Conservation (phyloP, 345 rosid species). For the Toxicodendron radicans region DNA sequence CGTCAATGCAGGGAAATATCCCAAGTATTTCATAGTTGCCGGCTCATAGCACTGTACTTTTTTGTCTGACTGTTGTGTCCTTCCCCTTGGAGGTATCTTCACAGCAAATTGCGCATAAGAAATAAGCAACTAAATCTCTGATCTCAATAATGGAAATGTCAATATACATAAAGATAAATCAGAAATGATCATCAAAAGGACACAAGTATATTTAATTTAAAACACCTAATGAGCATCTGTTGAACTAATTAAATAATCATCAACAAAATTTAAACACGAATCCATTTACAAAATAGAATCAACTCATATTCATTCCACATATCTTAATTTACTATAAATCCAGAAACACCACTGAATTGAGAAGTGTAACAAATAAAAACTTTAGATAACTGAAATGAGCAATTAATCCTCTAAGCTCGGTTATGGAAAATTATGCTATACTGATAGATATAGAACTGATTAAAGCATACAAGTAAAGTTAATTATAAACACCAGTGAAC, state of each 20-base stretch:
- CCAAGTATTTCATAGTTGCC: constrained; percentile 96
- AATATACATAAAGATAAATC: no score
- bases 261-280: neutral
- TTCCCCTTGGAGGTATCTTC: constrained; percentile 94
- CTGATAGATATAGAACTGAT: no score
- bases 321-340: no score
- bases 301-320: neutral
- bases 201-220: no score
- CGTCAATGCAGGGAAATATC: constrained; percentile 73
- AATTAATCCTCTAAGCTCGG: neutral
- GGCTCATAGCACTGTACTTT: constrained; percentile 98
- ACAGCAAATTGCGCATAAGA: neutral
- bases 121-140: neutral
- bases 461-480: neutral
- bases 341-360: no score
- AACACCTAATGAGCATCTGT: neutral
- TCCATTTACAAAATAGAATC: neutral
- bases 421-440: neutral
- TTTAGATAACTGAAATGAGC: neutral
- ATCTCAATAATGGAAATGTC: neutral
- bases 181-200: neutral
- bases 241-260: neutral
- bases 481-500: neutral
- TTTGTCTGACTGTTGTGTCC: constrained; percentile 75
- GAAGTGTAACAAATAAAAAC: no score